phyloP scores from a whole-genome alignment of 805 yeast genomes.

The Torulaspora indica region DNA sequence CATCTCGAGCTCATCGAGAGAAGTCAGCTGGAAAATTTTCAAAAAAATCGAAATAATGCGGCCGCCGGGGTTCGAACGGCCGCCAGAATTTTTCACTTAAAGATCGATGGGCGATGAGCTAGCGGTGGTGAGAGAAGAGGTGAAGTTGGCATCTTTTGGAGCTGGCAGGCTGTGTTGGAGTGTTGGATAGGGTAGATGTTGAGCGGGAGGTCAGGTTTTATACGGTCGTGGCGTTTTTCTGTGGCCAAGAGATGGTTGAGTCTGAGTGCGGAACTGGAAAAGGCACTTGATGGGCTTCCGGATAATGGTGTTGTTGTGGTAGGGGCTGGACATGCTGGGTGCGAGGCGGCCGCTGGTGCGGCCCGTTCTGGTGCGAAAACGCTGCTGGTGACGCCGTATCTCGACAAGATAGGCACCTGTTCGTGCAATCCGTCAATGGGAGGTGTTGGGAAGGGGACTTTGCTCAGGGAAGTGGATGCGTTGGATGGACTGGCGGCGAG shows the following conservation, averaged over 20 bases:
- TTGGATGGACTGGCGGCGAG: slow-evolving; percentile 85
- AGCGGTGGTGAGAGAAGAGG: not conserved
- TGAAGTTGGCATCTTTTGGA: not conserved
- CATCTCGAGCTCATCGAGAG: slow-evolving; percentile 5
- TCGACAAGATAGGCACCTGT: slow-evolving; percentile 80
- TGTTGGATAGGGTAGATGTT: not conserved
- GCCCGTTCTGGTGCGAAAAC: slow-evolving; percentile 70
- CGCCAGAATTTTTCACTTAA: not conserved
- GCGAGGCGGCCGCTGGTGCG: slow-evolving; percentile 93
- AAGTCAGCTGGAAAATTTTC: slow-evolving; percentile 7
- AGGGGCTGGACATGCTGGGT: slow-evolving; percentile 99
- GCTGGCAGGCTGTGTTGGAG: not conserved
- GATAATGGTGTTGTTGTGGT: slow-evolving; percentile 60
- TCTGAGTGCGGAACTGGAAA: slow-evolving; percentile 16
- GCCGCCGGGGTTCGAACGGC: slow-evolving; percentile 4
- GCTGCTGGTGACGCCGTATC: slow-evolving; percentile 65
- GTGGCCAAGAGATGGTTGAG: slow-evolving; percentile 7
- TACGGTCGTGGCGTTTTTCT: not conserved
- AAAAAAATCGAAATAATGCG: not conserved
- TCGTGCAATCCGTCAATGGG: slow-evolving; percentile 98
- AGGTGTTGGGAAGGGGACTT: slow-evolving; percentile 95
- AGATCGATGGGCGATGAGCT: slow-evolving; percentile 2
- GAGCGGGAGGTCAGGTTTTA: not conserved
- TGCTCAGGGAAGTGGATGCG: slow-evolving; percentile 91
- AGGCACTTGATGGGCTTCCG: slow-evolving; percentile 11